Percentiles rank a stretch among this genome's conserved stretches.
These are phyloP conservation scores for Tetraselmis striata DNA, from an alignment of 139 green algal genomes.

Conservation along the genomic window DNA sequence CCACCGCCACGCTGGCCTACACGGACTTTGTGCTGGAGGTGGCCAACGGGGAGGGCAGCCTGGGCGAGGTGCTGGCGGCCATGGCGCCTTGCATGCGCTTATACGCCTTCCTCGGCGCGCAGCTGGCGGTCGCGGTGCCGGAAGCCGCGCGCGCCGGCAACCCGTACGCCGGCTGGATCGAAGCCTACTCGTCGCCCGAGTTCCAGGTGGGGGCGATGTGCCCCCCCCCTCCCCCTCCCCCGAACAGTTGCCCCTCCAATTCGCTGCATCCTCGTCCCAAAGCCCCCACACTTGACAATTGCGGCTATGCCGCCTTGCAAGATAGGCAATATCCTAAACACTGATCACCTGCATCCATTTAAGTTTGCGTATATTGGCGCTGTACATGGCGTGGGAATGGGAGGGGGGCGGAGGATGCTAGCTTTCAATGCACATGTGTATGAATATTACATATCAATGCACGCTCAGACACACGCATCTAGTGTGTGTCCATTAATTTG, in stretches of 20 bases:
- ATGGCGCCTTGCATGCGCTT: constrained; percentile 70
- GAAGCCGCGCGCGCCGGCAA: background rate
- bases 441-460: too few species aligned
- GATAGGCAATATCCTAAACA: too few species aligned
- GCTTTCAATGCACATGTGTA: too few species aligned
- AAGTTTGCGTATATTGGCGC: background rate
- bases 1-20: constrained; percentile 48
- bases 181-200: constrained; percentile 41
- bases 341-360: background rate
- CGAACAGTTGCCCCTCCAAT: background rate
- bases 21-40: constrained; percentile 54
- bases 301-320: too few species aligned
- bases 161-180: constrained; percentile 57
- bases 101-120: constrained; percentile 63
- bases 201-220: constrained; percentile 39
- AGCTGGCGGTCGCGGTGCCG: constrained; percentile 31
- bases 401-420: too few species aligned
- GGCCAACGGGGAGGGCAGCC: constrained; percentile 4
- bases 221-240: too few species aligned
- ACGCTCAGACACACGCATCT: too few species aligned
- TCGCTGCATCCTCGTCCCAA: background rate
- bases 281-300: too few species aligned
- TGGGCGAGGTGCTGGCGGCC: constrained; percentile 32
- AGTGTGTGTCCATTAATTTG: too few species aligned
- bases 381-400: too few species aligned